These are phyloP conservation scores for Cucurbita pepo DNA, from an alignment of 306 rosid species.

Conservation along the genomic window DNA sequence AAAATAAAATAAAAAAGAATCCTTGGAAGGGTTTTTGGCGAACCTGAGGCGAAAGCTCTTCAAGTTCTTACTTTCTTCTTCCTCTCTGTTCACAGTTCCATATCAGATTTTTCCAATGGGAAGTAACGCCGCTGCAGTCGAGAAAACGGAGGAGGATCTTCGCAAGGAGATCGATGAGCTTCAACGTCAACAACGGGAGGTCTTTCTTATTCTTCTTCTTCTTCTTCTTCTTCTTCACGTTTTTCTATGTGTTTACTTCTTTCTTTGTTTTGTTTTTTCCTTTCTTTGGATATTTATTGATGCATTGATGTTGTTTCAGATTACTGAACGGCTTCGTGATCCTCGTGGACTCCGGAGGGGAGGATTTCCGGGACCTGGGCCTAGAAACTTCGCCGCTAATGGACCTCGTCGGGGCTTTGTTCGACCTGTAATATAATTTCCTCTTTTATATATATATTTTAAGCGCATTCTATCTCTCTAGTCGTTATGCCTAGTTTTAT, in stretches of 20 bases:
- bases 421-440: conserved; percentile 30
- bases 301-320: conserved; percentile 23
- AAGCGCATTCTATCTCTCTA: neutral
- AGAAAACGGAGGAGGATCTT: conserved; percentile 69
- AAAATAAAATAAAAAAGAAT: too few species aligned
- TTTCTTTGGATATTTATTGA: neutral
- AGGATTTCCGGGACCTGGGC: conserved; percentile 30
- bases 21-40: neutral
- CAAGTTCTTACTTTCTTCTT: neutral
- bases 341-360: conserved; percentile 89
- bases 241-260: neutral
- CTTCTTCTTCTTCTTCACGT: neutral
- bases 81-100: neutral
- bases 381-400: conserved; percentile 42
- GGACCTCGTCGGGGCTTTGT: conserved; percentile 60
- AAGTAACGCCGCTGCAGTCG: conserved; percentile 43
- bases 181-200: conserved; percentile 94
- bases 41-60: neutral
- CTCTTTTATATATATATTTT: neutral
- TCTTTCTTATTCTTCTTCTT: neutral
- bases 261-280: neutral
- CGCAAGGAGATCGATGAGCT: conserved; percentile 94
- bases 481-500: neutral
- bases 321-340: conserved; percentile 88
- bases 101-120: conserved; percentile 23